phyloP scores from a whole-genome alignment of 2,329 filamentous ascomycete genomes.

The Delphinella strobiligena region DNA sequence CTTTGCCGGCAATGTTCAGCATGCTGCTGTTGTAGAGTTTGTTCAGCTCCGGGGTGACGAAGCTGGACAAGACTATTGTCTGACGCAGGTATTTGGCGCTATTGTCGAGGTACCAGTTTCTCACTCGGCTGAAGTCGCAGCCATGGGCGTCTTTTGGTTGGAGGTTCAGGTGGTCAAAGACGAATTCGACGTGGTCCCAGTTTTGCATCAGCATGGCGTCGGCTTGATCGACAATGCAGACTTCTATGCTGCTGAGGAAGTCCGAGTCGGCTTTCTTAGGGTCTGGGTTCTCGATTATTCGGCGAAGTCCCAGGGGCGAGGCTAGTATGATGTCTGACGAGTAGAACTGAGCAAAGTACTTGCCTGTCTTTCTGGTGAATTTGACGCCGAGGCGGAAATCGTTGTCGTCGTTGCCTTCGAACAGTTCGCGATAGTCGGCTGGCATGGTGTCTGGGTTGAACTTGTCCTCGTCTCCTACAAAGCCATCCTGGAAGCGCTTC shows the following conservation, averaged over 20 bases:
- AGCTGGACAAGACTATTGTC: slow-evolving; percentile 69
- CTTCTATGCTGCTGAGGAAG: slow-evolving; percentile 86
- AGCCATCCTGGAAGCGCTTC: slow-evolving; percentile 80
- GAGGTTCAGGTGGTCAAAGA: slow-evolving; percentile 82
- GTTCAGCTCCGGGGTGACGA: slow-evolving; percentile 79
- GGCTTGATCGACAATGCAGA: slow-evolving; percentile 81
- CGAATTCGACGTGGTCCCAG: slow-evolving; percentile 89
- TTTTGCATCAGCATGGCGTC: slow-evolving; percentile 96
- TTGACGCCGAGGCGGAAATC: slow-evolving; percentile 95
- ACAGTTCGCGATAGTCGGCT: slow-evolving; percentile 77
- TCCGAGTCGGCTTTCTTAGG: slow-evolving; percentile 66
- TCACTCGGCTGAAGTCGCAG: slow-evolving; percentile 84
- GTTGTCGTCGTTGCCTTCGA: slow-evolving; percentile 91
- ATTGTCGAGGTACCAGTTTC: slow-evolving; percentile 86
- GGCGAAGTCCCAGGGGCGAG: slow-evolving; percentile 77
- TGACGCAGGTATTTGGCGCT: slow-evolving; percentile 73
- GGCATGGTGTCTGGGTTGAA: slow-evolving; percentile 60
- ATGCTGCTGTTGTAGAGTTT: slow-evolving; percentile 64
- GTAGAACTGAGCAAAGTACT: slow-evolving; percentile 92
- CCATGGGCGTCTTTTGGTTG: slow-evolving; percentile 83
- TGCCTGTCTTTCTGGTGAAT: slow-evolving; percentile 90
- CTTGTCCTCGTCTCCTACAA: slow-evolving; percentile 54
- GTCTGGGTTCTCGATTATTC: slow-evolving; percentile 73
- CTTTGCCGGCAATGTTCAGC: slow-evolving; percentile 68
- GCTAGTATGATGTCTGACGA: slow-evolving; percentile 90